phyloP scores from a whole-genome alignment of 306 rosid genomes.

The Elaeagnus macrophylla region DNA sequence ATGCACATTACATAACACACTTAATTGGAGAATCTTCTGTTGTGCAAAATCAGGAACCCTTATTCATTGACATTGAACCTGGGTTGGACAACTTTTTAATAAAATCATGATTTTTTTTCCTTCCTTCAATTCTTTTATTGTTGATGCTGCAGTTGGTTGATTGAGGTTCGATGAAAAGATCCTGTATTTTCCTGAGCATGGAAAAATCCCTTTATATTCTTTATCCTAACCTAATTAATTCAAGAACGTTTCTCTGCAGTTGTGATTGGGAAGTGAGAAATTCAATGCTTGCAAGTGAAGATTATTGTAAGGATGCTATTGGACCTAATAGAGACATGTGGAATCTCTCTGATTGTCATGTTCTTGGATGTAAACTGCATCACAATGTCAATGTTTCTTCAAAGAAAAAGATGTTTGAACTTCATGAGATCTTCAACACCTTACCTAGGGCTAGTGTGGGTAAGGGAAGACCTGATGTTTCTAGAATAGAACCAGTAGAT shows the following conservation, averaged over 20 bases:
- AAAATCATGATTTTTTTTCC: neutral
- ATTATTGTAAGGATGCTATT: constrained; percentile 23
- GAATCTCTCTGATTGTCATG: constrained; percentile 82
- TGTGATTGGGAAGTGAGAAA: constrained; percentile 65
- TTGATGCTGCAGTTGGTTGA: constrained; percentile 1
- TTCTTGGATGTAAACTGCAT: constrained; percentile 76
- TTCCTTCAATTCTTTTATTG: neutral
- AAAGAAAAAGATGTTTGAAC: constrained; percentile 59
- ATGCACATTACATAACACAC: neutral
- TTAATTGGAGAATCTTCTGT: neutral
- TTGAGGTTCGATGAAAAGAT: neutral
- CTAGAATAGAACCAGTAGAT: constrained; percentile 46
- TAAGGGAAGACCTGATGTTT: constrained; percentile 22
- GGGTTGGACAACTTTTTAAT: neutral
- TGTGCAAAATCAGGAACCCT: neutral
- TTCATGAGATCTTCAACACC: constrained; percentile 76
- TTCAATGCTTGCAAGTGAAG: constrained; percentile 40
- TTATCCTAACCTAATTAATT: constrained; percentile 1
- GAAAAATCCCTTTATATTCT: neutral
- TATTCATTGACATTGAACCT: neutral
- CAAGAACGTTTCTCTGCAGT: constrained; percentile 35
- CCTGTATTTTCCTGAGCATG: neutral
- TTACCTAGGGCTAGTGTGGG: constrained; percentile 62
- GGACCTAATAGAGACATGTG: constrained; percentile 40
- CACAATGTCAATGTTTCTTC: constrained; percentile 32